A percentile compares a stretch with the other conserved stretches of the same genome.
Conservation (phyloP, 306 rosid genomes). For the Cucumis cinereus region DNA sequence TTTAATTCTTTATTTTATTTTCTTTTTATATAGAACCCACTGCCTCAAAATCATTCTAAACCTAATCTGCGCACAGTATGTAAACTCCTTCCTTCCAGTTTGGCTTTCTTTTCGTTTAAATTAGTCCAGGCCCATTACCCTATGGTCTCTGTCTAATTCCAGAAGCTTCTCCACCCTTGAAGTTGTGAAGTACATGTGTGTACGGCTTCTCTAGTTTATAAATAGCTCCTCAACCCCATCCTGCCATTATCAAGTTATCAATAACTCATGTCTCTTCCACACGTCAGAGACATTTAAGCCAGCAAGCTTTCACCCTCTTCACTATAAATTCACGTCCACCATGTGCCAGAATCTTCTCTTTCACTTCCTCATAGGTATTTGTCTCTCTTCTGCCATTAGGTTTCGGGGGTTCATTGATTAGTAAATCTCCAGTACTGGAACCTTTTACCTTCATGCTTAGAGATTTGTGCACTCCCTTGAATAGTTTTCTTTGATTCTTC, state of each 20-base stretch:
- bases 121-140: not conserved
- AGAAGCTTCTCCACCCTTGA: not conserved
- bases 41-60: not conserved
- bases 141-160: not conserved
- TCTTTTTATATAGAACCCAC: not conserved
- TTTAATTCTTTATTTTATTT: not conserved
- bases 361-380: not conserved
- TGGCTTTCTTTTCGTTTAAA: not conserved
- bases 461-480: not conserved
- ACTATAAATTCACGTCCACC: not conserved
- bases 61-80: not conserved
- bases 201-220: not conserved
- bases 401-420: no score
- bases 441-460: not conserved
- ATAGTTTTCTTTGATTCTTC: not conserved
- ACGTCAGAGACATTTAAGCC: not conserved
- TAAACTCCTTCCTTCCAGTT: not conserved
- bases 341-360: not conserved
- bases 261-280: not conserved
- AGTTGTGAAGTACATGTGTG: not conserved
- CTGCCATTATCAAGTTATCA: not conserved
- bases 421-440: not conserved
- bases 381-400: not conserved
- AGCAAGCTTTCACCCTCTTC: not conserved
- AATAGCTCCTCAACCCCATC: not conserved